Conservation (phyloP, 306 rosid genomes). For the Astragalus membranaceus region DNA sequence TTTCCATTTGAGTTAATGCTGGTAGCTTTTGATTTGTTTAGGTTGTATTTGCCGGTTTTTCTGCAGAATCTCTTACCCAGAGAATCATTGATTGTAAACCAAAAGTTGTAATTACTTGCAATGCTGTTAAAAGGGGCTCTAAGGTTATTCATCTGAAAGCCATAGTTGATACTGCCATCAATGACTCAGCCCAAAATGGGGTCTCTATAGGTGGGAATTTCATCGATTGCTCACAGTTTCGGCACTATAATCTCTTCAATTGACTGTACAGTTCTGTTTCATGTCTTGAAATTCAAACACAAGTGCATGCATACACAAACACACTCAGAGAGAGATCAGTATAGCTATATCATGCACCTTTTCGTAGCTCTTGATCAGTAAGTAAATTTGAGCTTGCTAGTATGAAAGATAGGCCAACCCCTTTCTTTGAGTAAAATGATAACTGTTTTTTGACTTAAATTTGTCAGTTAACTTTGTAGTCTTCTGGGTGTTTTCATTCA, state of each 20-base stretch:
- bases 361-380: background rate
- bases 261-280: background rate
- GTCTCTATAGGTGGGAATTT: slow-evolving; percentile 62
- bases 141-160: slow-evolving; percentile 74
- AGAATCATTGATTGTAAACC: slow-evolving; percentile 90
- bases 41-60: slow-evolving; percentile 99
- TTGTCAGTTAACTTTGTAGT: background rate
- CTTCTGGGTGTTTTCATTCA: background rate
- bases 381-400: slow-evolving; percentile 6
- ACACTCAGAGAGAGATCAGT: background rate
- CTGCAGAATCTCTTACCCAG: slow-evolving; percentile 85
- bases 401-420: background rate
- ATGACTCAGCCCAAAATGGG: slow-evolving; percentile 53
- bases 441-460: background rate
- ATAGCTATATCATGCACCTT: slow-evolving; percentile 1
- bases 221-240: slow-evolving; percentile 1
- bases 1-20: slow-evolving; percentile 14
- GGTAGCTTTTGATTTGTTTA: slow-evolving; percentile 30
- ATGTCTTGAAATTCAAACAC: slow-evolving; percentile 5
- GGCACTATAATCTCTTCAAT: background rate
- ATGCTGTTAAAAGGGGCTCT: slow-evolving; percentile 88
- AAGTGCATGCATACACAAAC: background rate
- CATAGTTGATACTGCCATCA: slow-evolving; percentile 79
- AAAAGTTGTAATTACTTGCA: slow-evolving; percentile 82
- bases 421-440: background rate